Evolutionary conservation across 306 rosid species (phyloP), one percentile per base, ranked within the genome.

Genomic region (Cucurbita moschata): DNA sequence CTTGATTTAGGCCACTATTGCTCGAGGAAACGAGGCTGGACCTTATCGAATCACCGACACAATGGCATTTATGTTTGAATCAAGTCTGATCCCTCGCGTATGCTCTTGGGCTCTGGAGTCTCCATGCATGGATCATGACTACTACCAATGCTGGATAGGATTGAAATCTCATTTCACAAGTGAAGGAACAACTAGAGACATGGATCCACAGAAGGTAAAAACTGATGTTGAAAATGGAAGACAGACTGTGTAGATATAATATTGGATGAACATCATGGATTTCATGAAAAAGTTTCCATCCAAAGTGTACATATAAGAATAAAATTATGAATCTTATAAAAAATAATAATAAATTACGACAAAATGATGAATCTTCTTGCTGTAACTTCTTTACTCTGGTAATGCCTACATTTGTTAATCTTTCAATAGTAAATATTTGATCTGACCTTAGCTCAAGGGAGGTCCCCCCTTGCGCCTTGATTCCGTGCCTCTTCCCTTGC

Each of bases 51-150:
- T 90, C 72, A 80, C 70, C 1, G 83, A 84, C 71, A 87, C 98
- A 19, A 85, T 90, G 97, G 98, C 97, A 3, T 94, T 90, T 57
- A 94, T 94, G 98, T 93, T 93, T 12, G 98, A 93, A 59, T 93
- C 98, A 9, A 71, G 94, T 80, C 79, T 93, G 64, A 90, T 90
- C 60, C 97, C 98, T 5, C 88, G 94, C 5, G 72, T 90, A 10
- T 87, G 86, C 80, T 56, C 69, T 46, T 90, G 90, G 90, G 97
- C 97, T 26, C 82, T 90, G 0, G 87, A 90, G 62, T 90, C 98
- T n/a, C 96, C 92, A 11, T 75, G 76, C 83, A 59, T 88, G 77
- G 98, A 90, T 78, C 89, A 15, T 75, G 92, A 94, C 73, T 94
- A 94, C 79, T 94, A 94, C 86, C 95, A 80, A 59, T 90, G 98